A percentile compares a stretch with the other conserved stretches of the same genome.
Evolutionary conservation across 2,329 filamentous ascomycete genomes (phyloP).

Genomic region (Fusarium globosum): DNA sequence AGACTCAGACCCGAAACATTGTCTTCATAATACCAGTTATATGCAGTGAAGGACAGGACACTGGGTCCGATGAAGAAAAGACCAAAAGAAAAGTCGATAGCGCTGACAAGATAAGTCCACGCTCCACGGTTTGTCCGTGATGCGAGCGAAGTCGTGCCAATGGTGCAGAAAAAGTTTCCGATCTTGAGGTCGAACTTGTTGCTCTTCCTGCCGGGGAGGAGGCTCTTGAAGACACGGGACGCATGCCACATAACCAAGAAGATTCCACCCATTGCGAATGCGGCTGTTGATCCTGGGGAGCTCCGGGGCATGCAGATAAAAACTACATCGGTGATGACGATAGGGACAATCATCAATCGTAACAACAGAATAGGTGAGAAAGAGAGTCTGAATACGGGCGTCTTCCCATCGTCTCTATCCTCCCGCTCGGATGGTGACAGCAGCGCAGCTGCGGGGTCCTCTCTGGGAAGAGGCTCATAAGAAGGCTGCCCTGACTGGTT

Average conservation of each 20-base stretch:
- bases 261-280: constrained; percentile 28
- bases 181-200: constrained; percentile 39
- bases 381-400: constrained; percentile 20
- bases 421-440: constrained; percentile 20
- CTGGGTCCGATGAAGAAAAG: constrained; percentile 33
- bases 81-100: constrained; percentile 33
- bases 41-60: constrained; percentile 14
- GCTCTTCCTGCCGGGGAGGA: constrained; percentile 14
- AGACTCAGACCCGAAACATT: constrained; percentile 24
- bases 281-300: background rate
- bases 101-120: constrained; percentile 23
- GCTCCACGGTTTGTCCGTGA: background rate
- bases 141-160: constrained; percentile 9
- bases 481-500: constrained; percentile 8
- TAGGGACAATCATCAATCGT: constrained; percentile 21
- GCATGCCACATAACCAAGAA: constrained; percentile 24
- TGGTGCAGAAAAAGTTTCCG: constrained; percentile 37
- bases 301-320: constrained; percentile 7
- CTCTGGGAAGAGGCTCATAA: constrained; percentile 32
- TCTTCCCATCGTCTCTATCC: constrained; percentile 12
- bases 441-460: constrained; percentile 31
- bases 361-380: constrained; percentile 33
- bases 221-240: constrained; percentile 9
- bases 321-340: constrained; percentile 31
- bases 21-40: background rate